Conservation (phyloP, 768 basidiomycete species). For the Rhodotorula kratochvilovae region DNA sequence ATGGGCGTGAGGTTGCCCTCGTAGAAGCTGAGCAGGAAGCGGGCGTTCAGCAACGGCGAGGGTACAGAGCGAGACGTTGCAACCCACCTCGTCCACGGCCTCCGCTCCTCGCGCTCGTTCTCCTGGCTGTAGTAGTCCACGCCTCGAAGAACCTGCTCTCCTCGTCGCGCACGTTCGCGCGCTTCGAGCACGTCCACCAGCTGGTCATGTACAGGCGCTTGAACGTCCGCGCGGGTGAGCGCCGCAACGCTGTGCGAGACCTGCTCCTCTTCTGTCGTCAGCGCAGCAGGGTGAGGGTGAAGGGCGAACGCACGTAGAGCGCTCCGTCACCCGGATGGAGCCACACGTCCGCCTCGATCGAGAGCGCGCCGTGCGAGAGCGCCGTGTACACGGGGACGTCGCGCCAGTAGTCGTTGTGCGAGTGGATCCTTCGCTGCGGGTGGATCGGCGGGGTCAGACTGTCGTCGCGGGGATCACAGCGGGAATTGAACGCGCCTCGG, state of each 20-base stretch:
- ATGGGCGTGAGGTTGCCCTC: slow-evolving; percentile 27
- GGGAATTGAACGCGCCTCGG: slow-evolving; percentile 7
- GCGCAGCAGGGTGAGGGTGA: neutral
- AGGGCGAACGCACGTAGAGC: slow-evolving; percentile 23
- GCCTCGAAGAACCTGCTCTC: slow-evolving; percentile 17
- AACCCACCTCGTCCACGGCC: slow-evolving; percentile 26
- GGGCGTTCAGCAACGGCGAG: neutral
- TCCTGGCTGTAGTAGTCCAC: slow-evolving; percentile 18
- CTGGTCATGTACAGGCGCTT: slow-evolving; percentile 22
- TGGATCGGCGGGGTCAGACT: too few species aligned
- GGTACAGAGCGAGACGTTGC: too few species aligned
- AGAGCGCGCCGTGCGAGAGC: slow-evolving; percentile 26
- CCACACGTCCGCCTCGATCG: slow-evolving; percentile 38
- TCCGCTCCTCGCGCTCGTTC: slow-evolving; percentile 16
- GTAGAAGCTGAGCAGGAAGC: slow-evolving; percentile 11
- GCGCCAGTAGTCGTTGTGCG: slow-evolving; percentile 41
- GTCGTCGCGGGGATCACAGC: too few species aligned
- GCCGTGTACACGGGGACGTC: slow-evolving; percentile 35
- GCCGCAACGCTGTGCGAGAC: slow-evolving; percentile 31
- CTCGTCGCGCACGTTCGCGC: slow-evolving; percentile 15
- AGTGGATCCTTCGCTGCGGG: slow-evolving; percentile 24
- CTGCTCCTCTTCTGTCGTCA: neutral
- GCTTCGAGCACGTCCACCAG: slow-evolving; percentile 26
- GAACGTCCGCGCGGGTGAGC: slow-evolving; percentile 32
- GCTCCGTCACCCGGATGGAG: slow-evolving; percentile 25